phyloP scores from a whole-genome alignment of 1,139 yeast species.

The Pichia norvegensis region DNA sequence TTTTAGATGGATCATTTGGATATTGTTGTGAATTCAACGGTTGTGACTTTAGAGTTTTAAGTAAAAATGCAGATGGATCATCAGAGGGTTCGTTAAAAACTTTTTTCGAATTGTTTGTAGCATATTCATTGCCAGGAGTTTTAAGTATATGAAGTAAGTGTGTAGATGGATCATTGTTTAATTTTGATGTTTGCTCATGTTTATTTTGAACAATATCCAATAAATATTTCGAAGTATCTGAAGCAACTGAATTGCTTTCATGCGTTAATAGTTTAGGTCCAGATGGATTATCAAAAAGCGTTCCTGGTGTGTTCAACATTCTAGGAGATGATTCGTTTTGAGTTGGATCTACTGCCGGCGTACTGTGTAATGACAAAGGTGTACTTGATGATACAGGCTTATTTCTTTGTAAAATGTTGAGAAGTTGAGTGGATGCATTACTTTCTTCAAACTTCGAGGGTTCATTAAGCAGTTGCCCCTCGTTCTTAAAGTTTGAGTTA shows the following conservation, averaged over 20 bases:
- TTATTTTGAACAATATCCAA: not conserved
- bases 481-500: not conserved
- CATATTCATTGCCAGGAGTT: not conserved
- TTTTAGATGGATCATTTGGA: constrained; percentile 7
- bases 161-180: constrained; percentile 7
- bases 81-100: not conserved
- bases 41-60: not conserved
- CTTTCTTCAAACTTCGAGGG: not conserved
- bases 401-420: constrained; percentile 10
- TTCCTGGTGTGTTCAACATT: too few relatives aligned
- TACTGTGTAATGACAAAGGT: not conserved
- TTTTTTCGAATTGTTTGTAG: not conserved
- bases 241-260: not conserved
- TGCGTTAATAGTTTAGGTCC: not conserved
- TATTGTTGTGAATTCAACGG: not conserved
- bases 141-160: constrained; percentile 14
- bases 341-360: not conserved
- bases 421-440: constrained; percentile 11
- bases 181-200: not conserved
- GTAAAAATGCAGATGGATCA: constrained; percentile 1
- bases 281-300: not conserved
- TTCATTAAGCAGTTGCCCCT: not conserved
- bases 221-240: not conserved
- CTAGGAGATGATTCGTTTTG: not conserved
- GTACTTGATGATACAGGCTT: not conserved